Evolutionary conservation across 352 stramenopile genomes (phyloP), one percentile per base, ranked within the genome.

Genomic region (Globisporangium canariense): DNA sequence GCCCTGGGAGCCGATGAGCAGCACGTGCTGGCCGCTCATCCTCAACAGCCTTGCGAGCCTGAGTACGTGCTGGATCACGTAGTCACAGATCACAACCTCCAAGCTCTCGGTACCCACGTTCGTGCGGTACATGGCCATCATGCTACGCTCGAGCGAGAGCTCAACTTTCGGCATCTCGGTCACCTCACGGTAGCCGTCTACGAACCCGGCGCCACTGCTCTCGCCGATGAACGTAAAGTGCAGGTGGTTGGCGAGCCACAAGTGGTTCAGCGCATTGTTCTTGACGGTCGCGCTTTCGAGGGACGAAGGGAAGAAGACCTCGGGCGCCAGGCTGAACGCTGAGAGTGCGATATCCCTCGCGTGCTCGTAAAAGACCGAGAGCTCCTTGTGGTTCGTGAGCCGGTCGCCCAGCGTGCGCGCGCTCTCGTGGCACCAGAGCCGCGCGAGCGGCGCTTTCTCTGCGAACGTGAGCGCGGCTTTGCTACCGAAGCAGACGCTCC

Each of bases 371-470:
- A 91, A 87, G 13, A 59, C 36, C 4, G 55, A 47, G 0, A 45
- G 58, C n/a, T 91, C 84, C 5, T 45, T 54, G 0, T 56, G 13
- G 8, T 86, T 76, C 16, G 69, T 63, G 20, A 91, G 64, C 7
- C 77, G 69, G 58, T 93, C 85, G 11, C 76, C 71, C 18, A 90
- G 76, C 1, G 83, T 63, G 1, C 85, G 77, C 3, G 75, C 66
- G 10, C 68, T 78, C 66, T 93, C 85, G 55, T 93, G 85, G 59
- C 82, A 89, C 85, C 85, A 93, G 9, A 90, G 67, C 14, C 85
- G 79, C 54, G 80, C 77, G 1, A 91, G 45, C 3, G 65, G 40
- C 0, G 76, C 62, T 55, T 91, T 91, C 16, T 91, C 82, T 1
- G 69, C 62, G 3, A 81, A 45, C 1, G 70, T 59, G 6, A 82